Base-by-base conservation (phyloP, 805 yeast species). In the Ogataea dorogensis region DNA sequence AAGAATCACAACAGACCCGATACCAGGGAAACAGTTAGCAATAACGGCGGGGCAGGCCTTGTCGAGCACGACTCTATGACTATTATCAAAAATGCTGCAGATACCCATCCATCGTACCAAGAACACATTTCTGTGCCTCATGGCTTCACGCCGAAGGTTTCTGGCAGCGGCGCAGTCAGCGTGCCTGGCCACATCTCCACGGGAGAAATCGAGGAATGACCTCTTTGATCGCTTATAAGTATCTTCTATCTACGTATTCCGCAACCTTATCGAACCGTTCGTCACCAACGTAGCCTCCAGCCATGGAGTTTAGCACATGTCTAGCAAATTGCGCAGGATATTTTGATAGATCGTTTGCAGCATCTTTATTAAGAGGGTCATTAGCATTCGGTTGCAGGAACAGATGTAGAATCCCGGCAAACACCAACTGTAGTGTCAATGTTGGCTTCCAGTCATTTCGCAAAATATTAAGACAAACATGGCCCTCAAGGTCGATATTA, bases 391-490 rank as follows among this genome's bases (percentile, higher is more conserved):
- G 96, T 49, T 91, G 97, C 36, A 86, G 64, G 50, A 91, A 88
- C 43, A 91, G 69, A 55, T 82, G 88, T 51, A 88, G 75, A 36
- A 91, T 68, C 0, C 98, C 98, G 24, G 89, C 80, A 38, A 89
- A 70, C 7, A 91, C 79, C 5, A 89, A 71, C 55, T 84, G 86
- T 53, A 91, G 64, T 40, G 83, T 85, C 47, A 91, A 67, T 0
- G 88, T 95, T 0, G 98, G 98, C 18, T 88, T 79, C 98, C 98
- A 91, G 58, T 91, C 98, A 58, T 89, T 96, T 49, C 98, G 68
- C 41, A 91, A 67, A 22, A 91, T 89, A 56, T 91, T 91, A 42
- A 91, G 70, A 56, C 98, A 91, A 5, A 91, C 85, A 54, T 88
- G 91, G 0, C 98, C 98, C 28, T 85, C 82, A 14, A 77, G 56